Percentiles rank a stretch among this genome's conserved stretches.
Evolutionary conservation across 306 rosid genomes (phyloP).

Genomic region (Heteromeles arbutifolia): DNA sequence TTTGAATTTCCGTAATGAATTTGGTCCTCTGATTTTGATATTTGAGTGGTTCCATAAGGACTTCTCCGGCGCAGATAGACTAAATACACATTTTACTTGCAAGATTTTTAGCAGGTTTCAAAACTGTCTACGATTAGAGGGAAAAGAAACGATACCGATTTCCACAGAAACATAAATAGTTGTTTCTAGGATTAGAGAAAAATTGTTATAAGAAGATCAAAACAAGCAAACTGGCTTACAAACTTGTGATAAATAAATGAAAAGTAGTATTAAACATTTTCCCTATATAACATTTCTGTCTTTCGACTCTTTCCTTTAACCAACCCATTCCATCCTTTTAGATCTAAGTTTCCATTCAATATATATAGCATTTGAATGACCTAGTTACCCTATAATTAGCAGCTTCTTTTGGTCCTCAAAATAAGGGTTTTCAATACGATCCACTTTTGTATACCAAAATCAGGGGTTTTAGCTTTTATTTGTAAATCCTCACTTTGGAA

Average conservation of each 20-base stretch:
- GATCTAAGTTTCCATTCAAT: neutral
- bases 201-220: too few species aligned
- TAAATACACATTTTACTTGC: too few species aligned
- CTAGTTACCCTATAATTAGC: neutral
- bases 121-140: too few species aligned
- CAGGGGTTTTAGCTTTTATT: neutral
- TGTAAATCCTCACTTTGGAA: conserved; percentile 1
- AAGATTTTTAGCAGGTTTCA: too few species aligned
- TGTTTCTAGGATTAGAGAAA: too few species aligned
- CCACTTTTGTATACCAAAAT: neutral
- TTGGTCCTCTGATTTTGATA: neutral
- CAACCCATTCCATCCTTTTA: neutral
- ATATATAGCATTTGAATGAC: neutral
- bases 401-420: neutral
- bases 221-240: too few species aligned
- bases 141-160: too few species aligned
- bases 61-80: too few species aligned
- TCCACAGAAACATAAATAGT: too few species aligned
- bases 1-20: too few species aligned
- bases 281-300: neutral
- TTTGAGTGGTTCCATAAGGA: neutral
- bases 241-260: too few species aligned
- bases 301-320: neutral
- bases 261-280: too few species aligned
- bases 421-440: neutral